Conservation (phyloP, 2,329 filamentous ascomycete species). For the Didymella sp. region DNA sequence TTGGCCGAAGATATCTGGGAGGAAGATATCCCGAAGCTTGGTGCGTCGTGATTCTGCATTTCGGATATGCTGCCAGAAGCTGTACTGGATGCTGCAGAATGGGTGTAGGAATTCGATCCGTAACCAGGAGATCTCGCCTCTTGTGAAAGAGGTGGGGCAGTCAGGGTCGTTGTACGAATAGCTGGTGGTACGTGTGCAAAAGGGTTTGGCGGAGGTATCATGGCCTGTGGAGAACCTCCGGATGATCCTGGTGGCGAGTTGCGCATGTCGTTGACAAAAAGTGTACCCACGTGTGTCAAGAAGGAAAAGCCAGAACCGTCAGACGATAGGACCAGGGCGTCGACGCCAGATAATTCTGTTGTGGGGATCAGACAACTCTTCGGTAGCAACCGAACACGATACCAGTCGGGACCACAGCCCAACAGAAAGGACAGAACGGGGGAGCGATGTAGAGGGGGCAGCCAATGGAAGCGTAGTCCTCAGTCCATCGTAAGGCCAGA, state of each 20-base stretch:
- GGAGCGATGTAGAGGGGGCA: constrained; percentile 21
- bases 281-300: constrained; percentile 25
- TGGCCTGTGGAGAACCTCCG: constrained; percentile 42
- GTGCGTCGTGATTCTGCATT: constrained; percentile 38
- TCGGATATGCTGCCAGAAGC: constrained; percentile 44
- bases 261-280: constrained; percentile 29
- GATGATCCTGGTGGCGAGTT: constrained; percentile 45
- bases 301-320: constrained; percentile 25
- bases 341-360: constrained; percentile 26
- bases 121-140: constrained; percentile 45
- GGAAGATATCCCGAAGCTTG: constrained; percentile 52
- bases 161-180: constrained; percentile 35
- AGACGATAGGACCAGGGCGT: constrained; percentile 20
- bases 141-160: constrained; percentile 40
- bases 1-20: constrained; percentile 56
- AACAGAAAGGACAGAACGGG: constrained; percentile 36
- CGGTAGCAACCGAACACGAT: constrained; percentile 47
- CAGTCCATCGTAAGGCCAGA: constrained; percentile 39
- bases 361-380: constrained; percentile 38
- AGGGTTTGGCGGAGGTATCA: constrained; percentile 44
- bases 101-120: constrained; percentile 39
- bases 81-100: constrained; percentile 49
- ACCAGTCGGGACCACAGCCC: constrained; percentile 26
- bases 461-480: constrained; percentile 35
- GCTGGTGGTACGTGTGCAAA: constrained; percentile 38